Percentiles rank a stretch among this genome's conserved stretches.
These are phyloP conservation scores for Colletotrichum echinochloae DNA, from an alignment of 2,329 filamentous ascomycete species.

Conservation along the genomic window DNA sequence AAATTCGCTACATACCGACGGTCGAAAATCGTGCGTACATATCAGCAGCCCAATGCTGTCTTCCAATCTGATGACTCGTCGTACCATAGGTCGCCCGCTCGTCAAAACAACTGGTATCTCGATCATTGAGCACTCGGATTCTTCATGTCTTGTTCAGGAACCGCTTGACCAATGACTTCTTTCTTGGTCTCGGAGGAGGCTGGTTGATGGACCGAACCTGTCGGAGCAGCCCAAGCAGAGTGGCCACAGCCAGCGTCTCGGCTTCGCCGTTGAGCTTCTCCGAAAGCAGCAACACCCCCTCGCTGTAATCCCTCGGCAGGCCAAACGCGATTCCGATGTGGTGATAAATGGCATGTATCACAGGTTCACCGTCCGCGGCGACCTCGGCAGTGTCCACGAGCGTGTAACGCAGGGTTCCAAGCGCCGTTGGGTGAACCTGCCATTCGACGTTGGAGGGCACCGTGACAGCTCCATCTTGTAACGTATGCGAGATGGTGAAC, in stretches of 20 bases:
- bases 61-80: background rate
- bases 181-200: slow-evolving; percentile 15
- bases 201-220: slow-evolving; percentile 28
- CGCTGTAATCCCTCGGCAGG: slow-evolving; percentile 36
- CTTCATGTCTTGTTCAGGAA: slow-evolving; percentile 16
- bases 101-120: background rate
- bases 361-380: background rate
- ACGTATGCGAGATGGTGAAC: slow-evolving; percentile 15
- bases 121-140: fast-evolving
- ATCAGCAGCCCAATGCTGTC: background rate
- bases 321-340: slow-evolving; percentile 34
- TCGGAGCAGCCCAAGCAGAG: slow-evolving; percentile 19
- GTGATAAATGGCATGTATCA: slow-evolving; percentile 41
- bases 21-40: background rate
- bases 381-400: slow-evolving; percentile 23
- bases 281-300: slow-evolving; percentile 38
- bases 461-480: background rate
- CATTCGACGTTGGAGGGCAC: slow-evolving; percentile 23
- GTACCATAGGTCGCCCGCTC: background rate
- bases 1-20: background rate
- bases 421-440: slow-evolving; percentile 28
- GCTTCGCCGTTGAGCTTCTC: slow-evolving; percentile 11
- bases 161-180: slow-evolving; percentile 23
- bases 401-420: slow-evolving; percentile 34
- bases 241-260: slow-evolving; percentile 22